Percentiles rank a stretch among this genome's conserved stretches.
These are phyloP conservation scores for Begonia peltatifolia DNA, from an alignment of 306 rosid genomes.

Conservation along the genomic window DNA sequence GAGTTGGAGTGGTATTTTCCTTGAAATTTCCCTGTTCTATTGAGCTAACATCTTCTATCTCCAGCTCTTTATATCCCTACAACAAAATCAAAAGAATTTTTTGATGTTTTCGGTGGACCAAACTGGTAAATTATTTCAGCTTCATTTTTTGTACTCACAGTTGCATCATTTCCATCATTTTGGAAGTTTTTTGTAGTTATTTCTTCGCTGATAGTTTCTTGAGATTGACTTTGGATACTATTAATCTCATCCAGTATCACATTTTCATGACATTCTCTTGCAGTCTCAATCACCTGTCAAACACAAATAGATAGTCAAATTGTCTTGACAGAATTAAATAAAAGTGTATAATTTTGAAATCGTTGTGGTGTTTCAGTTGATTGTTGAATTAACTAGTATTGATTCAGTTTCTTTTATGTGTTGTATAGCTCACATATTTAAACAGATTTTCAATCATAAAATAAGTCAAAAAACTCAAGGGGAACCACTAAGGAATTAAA, in stretches of 20 bases:
- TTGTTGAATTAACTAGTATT: neutral
- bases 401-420: neutral
- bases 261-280: neutral
- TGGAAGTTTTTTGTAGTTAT: neutral
- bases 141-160: neutral
- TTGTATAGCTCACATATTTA: neutral
- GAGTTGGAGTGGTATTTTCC: neutral
- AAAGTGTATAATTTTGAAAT: too few relatives aligned
- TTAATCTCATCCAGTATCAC: neutral
- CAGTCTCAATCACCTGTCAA: neutral
- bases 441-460: neutral
- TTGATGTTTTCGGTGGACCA: neutral
- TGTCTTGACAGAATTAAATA: too few relatives aligned
- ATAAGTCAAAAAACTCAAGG: neutral
- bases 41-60: neutral
- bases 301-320: neutral
- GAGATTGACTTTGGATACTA: neutral
- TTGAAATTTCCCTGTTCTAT: neutral
- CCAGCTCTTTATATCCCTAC: neutral
- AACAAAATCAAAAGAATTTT: neutral
- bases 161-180: neutral
- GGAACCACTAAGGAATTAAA: neutral
- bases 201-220: neutral
- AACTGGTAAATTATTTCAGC: neutral
- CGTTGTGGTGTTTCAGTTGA: too few relatives aligned